These are phyloP conservation scores for Naematelia encephala DNA, from an alignment of 768 basidiomycete species.

Conservation along the genomic window DNA sequence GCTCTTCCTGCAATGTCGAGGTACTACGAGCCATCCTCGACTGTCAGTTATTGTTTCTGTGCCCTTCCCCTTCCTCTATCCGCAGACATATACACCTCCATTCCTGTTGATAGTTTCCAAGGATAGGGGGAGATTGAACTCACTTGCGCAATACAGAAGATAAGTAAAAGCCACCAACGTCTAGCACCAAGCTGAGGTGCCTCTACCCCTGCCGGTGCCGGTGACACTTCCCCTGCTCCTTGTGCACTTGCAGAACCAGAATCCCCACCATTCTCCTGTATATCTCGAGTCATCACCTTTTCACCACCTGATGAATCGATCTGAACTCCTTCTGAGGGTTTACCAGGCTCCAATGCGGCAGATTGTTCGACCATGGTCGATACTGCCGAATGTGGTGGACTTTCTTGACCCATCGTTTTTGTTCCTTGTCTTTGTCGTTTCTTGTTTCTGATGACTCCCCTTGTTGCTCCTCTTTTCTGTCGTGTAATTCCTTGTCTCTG, in stretches of 20 bases:
- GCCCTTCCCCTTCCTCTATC: no score
- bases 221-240: neutral
- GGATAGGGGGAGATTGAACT: neutral
- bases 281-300: no score
- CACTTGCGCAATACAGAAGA: slow-evolving; percentile 10
- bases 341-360: neutral
- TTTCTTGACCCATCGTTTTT: neutral
- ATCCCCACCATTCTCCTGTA: neutral
- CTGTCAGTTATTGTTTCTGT: no score
- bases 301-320: no score
- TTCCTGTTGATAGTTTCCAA: no score
- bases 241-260: neutral
- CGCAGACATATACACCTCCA: no score
- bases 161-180: neutral
- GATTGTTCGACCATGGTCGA: neutral
- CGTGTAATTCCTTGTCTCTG: no score
- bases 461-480: no score
- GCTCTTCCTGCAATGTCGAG: slow-evolving; percentile 20
- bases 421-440: no score
- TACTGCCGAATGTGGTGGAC: neutral
- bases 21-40: no score
- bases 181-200: neutral
- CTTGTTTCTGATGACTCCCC: no score
- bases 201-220: neutral
- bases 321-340: neutral